Evolutionary conservation across 768 basidiomycete species (phyloP), one percentile per base, ranked within the genome.

Genomic region (Boletus subcaerulescens): DNA sequence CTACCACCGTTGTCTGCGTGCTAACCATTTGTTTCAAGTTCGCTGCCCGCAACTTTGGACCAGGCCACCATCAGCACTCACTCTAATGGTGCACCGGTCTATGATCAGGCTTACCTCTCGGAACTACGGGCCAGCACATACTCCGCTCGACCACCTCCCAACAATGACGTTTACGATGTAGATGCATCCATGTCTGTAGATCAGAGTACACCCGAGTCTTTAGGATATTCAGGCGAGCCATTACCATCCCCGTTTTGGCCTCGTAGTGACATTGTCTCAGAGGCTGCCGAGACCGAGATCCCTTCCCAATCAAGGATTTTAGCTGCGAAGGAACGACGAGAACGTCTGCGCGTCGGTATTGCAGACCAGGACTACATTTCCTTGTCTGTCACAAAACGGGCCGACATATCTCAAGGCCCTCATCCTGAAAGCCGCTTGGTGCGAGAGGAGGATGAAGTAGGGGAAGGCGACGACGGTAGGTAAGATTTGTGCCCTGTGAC

Each of bases 381-480:
- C 0, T 70, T 94, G 15, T 84, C 88, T 18, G 79, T 93, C 5
- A 74, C 82, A 0, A 83, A 78, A 56, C 76, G 76, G 44, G 72
- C 73, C 18, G 81, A 87, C 35, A 70, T 73, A 35, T 68, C 78
- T 10, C 77, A 81, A 60, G 91, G 91, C 0, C 91, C 91, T 8
- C 91, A 93, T 75, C 92, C 91, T 8, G 87, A 87, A 60, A 92
- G 90, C 66, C 81, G 92, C 10, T 72, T 94, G 26, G 66, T 89
- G 71, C 76, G 92, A 46, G 92, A 94, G 70, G 92, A 94, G 39
- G 92, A 94, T 68, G 90, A 94, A 59, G 67, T 91, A 2, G 92
- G 92, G 12, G 90, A 93, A 65, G 91, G 85, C 3, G 92, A 93
- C 38, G 92, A 94, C 58, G 92, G 92, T 91, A 61, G 40, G 80